phyloP scores from a whole-genome alignment of 768 basidiomycete genomes.

The Boletus edulis region DNA sequence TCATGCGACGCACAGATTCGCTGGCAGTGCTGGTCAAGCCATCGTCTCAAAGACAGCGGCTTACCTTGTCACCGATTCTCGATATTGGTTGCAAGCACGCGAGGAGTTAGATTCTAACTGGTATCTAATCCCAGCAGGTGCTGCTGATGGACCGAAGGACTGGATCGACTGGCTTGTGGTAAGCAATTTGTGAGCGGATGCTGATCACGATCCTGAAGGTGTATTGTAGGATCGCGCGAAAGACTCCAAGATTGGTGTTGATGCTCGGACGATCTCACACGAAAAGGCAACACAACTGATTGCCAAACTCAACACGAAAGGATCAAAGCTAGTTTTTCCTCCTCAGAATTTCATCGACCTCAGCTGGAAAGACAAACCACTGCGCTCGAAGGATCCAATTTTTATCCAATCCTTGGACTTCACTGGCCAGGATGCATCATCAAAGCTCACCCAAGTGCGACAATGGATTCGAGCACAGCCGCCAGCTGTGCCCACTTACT shows the following conservation, averaged over 20 bases:
- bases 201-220: background rate
- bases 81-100: conserved; percentile 80
- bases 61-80: conserved; percentile 75
- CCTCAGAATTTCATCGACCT: conserved; percentile 83
- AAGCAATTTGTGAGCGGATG: conserved; percentile 19
- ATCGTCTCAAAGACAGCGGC: conserved; percentile 65
- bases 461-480: conserved; percentile 66
- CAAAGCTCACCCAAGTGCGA: conserved; percentile 70
- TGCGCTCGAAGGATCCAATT: conserved; percentile 60
- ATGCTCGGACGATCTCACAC: conserved; percentile 80
- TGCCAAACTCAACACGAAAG: conserved; percentile 47
- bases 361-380: conserved; percentile 76
- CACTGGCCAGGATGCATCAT: conserved; percentile 59
- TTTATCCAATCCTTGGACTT: conserved; percentile 73
- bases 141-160: conserved; percentile 52
- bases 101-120: conserved; percentile 73
- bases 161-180: conserved; percentile 82
- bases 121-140: conserved; percentile 60
- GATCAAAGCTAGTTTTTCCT: conserved; percentile 73
- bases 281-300: conserved; percentile 64
- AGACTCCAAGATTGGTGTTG: conserved; percentile 68
- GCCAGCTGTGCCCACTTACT: conserved; percentile 58
- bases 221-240: conserved; percentile 36
- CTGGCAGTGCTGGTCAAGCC: conserved; percentile 68
- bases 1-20: conserved; percentile 44